Base-by-base conservation (phyloP, 441 rosid species). In the Sinapis alba region DNA sequence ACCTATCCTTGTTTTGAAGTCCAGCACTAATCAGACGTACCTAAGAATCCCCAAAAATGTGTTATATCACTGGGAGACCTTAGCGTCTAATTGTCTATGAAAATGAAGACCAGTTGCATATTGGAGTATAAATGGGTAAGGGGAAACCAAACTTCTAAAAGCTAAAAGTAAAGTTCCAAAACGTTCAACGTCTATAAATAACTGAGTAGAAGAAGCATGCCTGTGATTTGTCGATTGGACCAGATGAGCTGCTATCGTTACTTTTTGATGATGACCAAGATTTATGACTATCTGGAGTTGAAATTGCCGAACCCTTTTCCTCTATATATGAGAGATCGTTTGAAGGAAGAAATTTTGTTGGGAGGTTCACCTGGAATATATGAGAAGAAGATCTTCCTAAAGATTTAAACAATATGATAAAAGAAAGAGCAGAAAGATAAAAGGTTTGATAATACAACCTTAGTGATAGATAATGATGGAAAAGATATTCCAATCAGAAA, bases 401-500 rank as follows among this genome's bases (percentile, higher is more conserved):
- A 30, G 65, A 56, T 13, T 36, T 0, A 68, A 78, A 18, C 47
- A 53, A 27, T 11, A 58, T 7, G 15, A 11, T 5, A 62, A 51
- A 51, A 16, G 60, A 67, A 43, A 68, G n/a, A 61, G 18, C 3
- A 32, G 20, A 56, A 30, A 23, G 50, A 30, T 15, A 23, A 56
- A 54, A 45, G 54, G 7, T 19, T 32, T 27, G 65, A 43, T 62
- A 45, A 38, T 24, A 27, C 16, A 63, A 95, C 99, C 98, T 89
- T 93, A 74, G 89, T 85, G 72, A 89, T 74, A 69, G 93, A 85
- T 56, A 91, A 78, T 8, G 91, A 68, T 45, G 97, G 97, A 76
- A 90, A 86, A 65, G 97, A 93, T 69, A 87, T 80, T 65, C 99
- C 99, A 68, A 93, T 63, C 13, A 89, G 71, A 86, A 95, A 95